phyloP scores from a whole-genome alignment of 352 stramenopile species.

The Discostella stelligera region DNA sequence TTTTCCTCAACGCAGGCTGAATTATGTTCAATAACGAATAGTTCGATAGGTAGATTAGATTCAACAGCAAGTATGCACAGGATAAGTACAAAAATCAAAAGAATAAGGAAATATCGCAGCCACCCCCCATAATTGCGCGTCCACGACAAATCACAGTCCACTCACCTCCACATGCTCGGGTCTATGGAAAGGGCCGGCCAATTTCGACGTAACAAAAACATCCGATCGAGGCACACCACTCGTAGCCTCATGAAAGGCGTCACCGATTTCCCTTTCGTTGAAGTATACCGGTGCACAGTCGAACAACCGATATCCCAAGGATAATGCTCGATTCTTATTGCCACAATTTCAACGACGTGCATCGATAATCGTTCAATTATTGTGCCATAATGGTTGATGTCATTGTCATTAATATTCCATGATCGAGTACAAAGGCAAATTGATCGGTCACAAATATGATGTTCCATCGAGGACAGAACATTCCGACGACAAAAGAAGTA shows the following conservation, averaged over 20 bases:
- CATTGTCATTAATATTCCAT: background rate
- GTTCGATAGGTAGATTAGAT: background rate
- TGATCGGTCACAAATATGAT: background rate
- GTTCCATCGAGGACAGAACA: background rate
- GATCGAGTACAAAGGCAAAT: background rate
- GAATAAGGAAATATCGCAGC: background rate
- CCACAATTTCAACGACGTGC: background rate
- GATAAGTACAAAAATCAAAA: background rate
- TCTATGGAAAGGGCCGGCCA: constrained; percentile 80
- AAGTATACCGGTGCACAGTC: constrained; percentile 80
- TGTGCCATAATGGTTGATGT: background rate
- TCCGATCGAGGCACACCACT: constrained; percentile 59
- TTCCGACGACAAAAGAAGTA: background rate
- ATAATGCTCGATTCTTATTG: constrained; percentile 42
- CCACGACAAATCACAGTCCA: background rate
- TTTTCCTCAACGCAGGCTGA: constrained; percentile 74
- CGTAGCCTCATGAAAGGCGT: constrained; percentile 50
- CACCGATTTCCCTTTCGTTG: constrained; percentile 77
- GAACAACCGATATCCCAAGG: constrained; percentile 70
- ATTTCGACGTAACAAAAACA: constrained; percentile 86
- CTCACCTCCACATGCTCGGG: constrained; percentile 63
- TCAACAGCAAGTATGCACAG: background rate
- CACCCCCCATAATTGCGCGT: no score
- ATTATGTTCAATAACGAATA: constrained; percentile 2
- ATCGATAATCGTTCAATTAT: background rate